Base-by-base conservation (phyloP, 2,329 filamentous ascomycete genomes). In the Shiraia sp. region DNA sequence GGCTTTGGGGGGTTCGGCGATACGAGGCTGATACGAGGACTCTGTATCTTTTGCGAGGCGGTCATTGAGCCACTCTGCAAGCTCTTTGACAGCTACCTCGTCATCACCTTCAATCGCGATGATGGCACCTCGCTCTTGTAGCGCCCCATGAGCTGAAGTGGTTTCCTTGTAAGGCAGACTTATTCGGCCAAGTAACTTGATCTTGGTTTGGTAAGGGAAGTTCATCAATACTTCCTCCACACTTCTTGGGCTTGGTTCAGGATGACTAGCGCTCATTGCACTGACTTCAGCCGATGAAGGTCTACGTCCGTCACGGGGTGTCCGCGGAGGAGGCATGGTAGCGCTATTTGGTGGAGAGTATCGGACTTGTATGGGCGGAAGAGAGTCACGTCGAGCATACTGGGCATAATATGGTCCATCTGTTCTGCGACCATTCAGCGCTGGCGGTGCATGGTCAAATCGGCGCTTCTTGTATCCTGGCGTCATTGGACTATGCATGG, bases 21-120 rank as follows among this genome's bases (percentile, higher is more conserved):
- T 61, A 12, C 70, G 73, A 26, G 81, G 73, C 10, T 66, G 57
- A 47, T 78, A 77, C 6, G 17, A 25, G 6, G 26, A 15, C 35
- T 79, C 78, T 5, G 72, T 74, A 47, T 78, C 77, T 27, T 75
- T 78, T 33, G 69, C 69, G 32, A 85, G 66, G 29, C 72, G 72
- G 42, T 71, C 75, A 43, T 72, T 76, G 58, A 95, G 74, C 55
- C 84, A 85, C 24, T 77, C 75, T 40, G 86, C 79, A 14, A 96
- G 80, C 13, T 80, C 78, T 3, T 77, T 72, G 3, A 88, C 83
- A 3, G 88, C 80, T 8, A 79, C 75, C 2, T 73, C 66, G 42
- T 85, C 80, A 13, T 86, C 78, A 1, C 91, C 91, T 68, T 97
- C 92, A 19, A 97, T 74, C 0, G 88, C 86, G 48, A 97, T 85